Evolutionary conservation across 345 rosid genomes (phyloP).

Genomic region (Iberis pinnata): DNA sequence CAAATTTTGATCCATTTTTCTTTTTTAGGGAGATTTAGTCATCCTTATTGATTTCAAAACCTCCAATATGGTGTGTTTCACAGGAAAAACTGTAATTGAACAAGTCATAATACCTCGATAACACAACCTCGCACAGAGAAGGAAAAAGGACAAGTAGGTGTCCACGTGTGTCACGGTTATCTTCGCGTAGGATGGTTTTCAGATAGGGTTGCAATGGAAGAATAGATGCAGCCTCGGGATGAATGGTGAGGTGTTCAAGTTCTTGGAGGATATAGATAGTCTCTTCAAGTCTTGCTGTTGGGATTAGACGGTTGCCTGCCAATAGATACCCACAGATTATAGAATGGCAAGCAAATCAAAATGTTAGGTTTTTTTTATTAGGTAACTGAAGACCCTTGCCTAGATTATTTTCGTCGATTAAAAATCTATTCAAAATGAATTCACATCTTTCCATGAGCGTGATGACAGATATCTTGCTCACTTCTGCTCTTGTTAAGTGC

Average conservation of each 20-base stretch:
- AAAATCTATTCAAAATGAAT: slow-evolving; percentile 60
- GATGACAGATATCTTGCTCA: slow-evolving; percentile 61
- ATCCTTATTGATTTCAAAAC: not conserved
- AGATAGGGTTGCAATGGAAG: slow-evolving; percentile 59
- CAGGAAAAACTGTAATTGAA: not conserved
- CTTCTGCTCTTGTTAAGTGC: slow-evolving; percentile 60
- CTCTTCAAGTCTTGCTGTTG: slow-evolving; percentile 80
- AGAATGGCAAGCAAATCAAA: not conserved
- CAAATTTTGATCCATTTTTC: not conserved
- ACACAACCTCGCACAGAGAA: slow-evolving; percentile 77
- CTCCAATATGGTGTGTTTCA: not conserved
- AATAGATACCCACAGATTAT: not conserved
- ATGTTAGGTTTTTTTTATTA: not conserved
- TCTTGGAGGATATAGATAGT: slow-evolving; percentile 53
- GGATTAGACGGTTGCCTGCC: slow-evolving; percentile 66
- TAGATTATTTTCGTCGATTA: slow-evolving; percentile 57
- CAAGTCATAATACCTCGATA: slow-evolving; percentile 50
- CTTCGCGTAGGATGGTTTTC: slow-evolving; percentile 39
- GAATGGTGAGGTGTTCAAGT: slow-evolving; percentile 52
- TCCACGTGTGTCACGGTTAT: slow-evolving; percentile 34
- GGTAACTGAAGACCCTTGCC: slow-evolving; percentile 37
- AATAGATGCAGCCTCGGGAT: slow-evolving; percentile 53
- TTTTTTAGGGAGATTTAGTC: not conserved
- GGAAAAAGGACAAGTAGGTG: slow-evolving; percentile 87
- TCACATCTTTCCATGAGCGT: slow-evolving; percentile 68